phyloP scores from a whole-genome alignment of 257 asterid species.

The Ophiorrhiza pumila region DNA sequence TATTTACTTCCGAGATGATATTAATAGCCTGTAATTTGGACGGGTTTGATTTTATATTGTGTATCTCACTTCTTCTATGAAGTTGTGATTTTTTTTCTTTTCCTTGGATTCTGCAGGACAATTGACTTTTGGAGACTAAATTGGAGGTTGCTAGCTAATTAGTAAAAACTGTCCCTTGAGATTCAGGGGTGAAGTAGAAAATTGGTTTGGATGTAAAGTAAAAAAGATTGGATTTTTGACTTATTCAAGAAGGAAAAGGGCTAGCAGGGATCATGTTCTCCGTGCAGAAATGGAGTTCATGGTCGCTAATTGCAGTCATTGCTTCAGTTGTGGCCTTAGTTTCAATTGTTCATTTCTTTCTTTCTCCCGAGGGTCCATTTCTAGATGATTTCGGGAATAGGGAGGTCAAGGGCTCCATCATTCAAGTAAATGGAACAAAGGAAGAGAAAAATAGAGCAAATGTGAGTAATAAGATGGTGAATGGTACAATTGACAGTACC shows the following conservation, averaged over 20 bases:
- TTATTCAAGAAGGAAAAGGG: conserved; percentile 14
- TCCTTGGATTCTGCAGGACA: conserved; percentile 21
- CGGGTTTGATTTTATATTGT: not conserved
- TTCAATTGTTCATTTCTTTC: conserved; percentile 67
- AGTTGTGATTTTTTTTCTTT: not conserved
- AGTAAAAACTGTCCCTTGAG: not conserved
- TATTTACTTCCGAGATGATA: not conserved
- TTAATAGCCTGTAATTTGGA: not conserved
- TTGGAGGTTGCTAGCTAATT: conserved; percentile 6
- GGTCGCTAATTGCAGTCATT: conserved; percentile 61
- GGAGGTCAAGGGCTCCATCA: conserved; percentile 44
- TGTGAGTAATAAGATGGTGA: conserved; percentile 11
- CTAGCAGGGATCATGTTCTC: conserved; percentile 59
- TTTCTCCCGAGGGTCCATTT: conserved; percentile 58
- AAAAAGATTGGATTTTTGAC: conserved; percentile 10
- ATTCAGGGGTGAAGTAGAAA: not conserved
- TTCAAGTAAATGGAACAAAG: conserved; percentile 37
- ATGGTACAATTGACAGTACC: conserved; percentile 21
- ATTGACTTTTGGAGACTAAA: conserved; percentile 11
- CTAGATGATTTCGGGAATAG: conserved; percentile 48
- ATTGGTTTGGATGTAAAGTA: conserved; percentile 1
- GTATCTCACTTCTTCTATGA: not conserved
- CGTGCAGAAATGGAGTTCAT: conserved; percentile 82
- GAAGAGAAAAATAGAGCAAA: conserved; percentile 17
- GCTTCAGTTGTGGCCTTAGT: conserved; percentile 66